Evolutionary conservation across 179 eudicot species (phyloP).

Genomic region (Silene vulgaris): DNA sequence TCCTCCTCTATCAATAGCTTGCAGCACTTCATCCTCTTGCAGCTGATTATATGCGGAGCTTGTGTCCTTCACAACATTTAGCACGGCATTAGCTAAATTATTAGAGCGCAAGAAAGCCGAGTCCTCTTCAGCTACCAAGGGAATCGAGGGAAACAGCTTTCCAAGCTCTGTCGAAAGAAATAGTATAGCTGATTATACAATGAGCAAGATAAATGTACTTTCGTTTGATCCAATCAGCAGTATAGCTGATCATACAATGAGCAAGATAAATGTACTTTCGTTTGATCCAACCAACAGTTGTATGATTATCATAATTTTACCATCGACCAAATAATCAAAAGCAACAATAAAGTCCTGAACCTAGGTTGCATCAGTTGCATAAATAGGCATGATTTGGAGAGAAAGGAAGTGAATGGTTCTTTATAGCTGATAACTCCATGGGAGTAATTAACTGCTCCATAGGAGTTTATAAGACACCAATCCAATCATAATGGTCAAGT

Average conservation of each 20-base stretch:
- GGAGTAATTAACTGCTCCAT: no score
- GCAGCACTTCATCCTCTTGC: constrained; percentile 53
- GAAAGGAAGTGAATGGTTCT: not conserved
- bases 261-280: not conserved
- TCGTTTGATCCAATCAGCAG: not conserved
- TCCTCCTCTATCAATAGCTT: constrained; percentile 96
- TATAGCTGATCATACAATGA: constrained; percentile 9
- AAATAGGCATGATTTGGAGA: not conserved
- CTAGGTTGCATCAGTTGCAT: not conserved
- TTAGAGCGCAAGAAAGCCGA: constrained; percentile 71
- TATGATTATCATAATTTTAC: not conserved
- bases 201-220: not conserved
- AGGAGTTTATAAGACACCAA: no score
- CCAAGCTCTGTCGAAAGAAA: constrained; percentile 49
- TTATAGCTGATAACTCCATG: not conserved
- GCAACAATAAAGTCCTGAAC: not conserved
- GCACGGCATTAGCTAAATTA: constrained; percentile 60
- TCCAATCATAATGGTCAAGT: no score
- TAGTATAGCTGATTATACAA: constrained; percentile 6
- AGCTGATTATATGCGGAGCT: constrained; percentile 32
- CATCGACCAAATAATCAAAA: not conserved
- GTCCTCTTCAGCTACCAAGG: constrained; percentile 98
- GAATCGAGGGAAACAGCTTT: constrained; percentile 63
- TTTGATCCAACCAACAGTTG: not conserved
- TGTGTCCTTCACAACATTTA: constrained; percentile 47